Evolutionary conservation across 2,329 filamentous ascomycete species (phyloP), one percentile per base, ranked within the genome.

Genomic region (Cladobotryum protrusum): DNA sequence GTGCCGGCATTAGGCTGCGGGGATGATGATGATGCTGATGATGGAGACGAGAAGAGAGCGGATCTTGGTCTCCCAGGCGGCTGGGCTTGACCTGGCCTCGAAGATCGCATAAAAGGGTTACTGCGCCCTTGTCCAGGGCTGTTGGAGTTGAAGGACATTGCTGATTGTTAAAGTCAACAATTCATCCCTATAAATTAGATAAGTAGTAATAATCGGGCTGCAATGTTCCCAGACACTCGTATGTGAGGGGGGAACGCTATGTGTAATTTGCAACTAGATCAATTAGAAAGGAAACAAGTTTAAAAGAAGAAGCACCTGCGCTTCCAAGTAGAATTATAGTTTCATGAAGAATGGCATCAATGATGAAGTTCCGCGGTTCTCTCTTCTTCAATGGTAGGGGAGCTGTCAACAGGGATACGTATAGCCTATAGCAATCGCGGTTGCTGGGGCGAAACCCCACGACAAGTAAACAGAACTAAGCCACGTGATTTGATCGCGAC

Each of bases 21-120:
- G 17, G 37, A 41, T 12, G 44, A 33, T 9, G 34, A 36, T 20
- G 46, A 33, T 9, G 34, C 33, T 20, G 46, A 57, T n/a, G 71
- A 68, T 5, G 83, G 75, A n/a, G 83, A 79, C 40, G 82, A 75
- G 61, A 90, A 81, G 52, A 91, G 74, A 50, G 82, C 80, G 3
- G 90, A 95, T 64, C 89, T 91, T 9, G 89, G 88, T 58, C 89
- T 71, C 56, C 75, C 73, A 48, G 69, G 61, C 43, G 67, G 71
- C 34, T 82, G 76, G 45, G 73, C 77, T 39, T 86, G 79, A 32
- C 87, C 87, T 18, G 85, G 77, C 14, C 87, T 85, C 41, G 77
- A 72, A 47, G 82, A 82, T 63, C 89, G 81, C 53, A 78, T 76
- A 65, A 96, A 95, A 14, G 88, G 87, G 70, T 89, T 92, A 65